These are phyloP conservation scores for Aspergillus viridinutans DNA, from an alignment of 2,329 filamentous ascomycete genomes.

Conservation along the genomic window DNA sequence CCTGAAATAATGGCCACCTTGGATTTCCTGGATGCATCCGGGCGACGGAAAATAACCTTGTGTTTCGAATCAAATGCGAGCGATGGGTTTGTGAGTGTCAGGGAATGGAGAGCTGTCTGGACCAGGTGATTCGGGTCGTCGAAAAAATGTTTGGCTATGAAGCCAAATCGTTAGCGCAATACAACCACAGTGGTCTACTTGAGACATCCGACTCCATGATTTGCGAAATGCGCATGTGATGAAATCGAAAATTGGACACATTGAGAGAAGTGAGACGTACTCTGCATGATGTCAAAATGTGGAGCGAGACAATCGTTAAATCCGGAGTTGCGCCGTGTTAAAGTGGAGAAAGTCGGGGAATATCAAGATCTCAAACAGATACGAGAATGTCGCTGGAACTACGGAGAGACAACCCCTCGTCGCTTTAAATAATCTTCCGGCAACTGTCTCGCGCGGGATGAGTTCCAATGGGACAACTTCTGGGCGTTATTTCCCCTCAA, in stretches of 20 bases:
- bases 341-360: background rate
- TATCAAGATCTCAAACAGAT: background rate
- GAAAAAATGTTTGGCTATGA: slow-evolving; percentile 74
- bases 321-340: slow-evolving; percentile 4
- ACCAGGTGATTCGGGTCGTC: slow-evolving; percentile 78
- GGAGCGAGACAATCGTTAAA: slow-evolving; percentile 8
- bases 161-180: slow-evolving; percentile 13
- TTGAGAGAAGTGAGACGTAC: slow-evolving; percentile 20
- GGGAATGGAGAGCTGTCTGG: slow-evolving; percentile 66
- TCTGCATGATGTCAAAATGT: slow-evolving; percentile 31
- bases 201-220: slow-evolving; percentile 5
- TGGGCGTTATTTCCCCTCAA: slow-evolving; percentile 8
- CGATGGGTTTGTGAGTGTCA: slow-evolving; percentile 80
- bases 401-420: background rate
- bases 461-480: slow-evolving; percentile 1
- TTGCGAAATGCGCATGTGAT: slow-evolving; percentile 7
- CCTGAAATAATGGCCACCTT: slow-evolving; percentile 82
- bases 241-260: background rate
- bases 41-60: slow-evolving; percentile 78
- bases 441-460: background rate
- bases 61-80: slow-evolving; percentile 72
- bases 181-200: background rate
- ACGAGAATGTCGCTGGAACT: background rate
- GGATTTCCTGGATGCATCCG: slow-evolving; percentile 44
- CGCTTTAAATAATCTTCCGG: background rate